These are phyloP conservation scores for Scheffersomyces quercinus DNA, from an alignment of 1,139 yeast genomes.

Conservation along the genomic window DNA sequence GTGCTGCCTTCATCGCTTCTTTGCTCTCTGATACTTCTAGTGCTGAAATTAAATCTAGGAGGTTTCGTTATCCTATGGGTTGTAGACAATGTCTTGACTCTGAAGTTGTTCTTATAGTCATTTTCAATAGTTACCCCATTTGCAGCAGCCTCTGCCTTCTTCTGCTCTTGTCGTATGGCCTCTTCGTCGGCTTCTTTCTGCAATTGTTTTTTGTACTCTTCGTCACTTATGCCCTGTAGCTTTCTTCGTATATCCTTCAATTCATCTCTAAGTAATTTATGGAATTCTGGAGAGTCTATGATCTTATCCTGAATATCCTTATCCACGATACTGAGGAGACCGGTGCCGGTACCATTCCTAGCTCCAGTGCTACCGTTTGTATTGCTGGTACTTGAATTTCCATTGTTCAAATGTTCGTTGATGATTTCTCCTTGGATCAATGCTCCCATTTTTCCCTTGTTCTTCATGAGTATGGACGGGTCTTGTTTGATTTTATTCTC, in stretches of 20 bases:
- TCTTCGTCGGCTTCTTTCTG: slow-evolving; percentile 17
- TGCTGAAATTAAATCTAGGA: slow-evolving; percentile 30
- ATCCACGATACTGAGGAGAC: slow-evolving; percentile 40
- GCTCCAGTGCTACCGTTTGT: slow-evolving; percentile 1
- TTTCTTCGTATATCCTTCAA: slow-evolving; percentile 36
- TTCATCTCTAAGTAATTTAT: slow-evolving; percentile 30
- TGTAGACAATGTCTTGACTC: slow-evolving; percentile 23
- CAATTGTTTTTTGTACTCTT: slow-evolving; percentile 33
- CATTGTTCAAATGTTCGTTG: slow-evolving; percentile 15
- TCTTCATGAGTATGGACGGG: slow-evolving; percentile 49
- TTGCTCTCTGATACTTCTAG: slow-evolving; percentile 3
- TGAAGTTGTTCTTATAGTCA: slow-evolving; percentile 28
- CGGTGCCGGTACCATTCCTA: slow-evolving; percentile 3
- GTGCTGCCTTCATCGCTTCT: slow-evolving; percentile 6
- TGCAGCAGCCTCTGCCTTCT: slow-evolving; percentile 1
- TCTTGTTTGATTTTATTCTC: slow-evolving; percentile 50
- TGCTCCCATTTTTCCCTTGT: slow-evolving; percentile 54
- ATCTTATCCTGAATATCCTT: slow-evolving; percentile 49
- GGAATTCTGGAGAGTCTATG: slow-evolving; percentile 46
- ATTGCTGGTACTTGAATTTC: slow-evolving; percentile 1
- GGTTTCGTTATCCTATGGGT: slow-evolving; percentile 29
- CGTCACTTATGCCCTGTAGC: slow-evolving; percentile 40
- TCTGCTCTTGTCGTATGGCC: slow-evolving; percentile 6
- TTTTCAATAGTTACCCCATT: slow-evolving; percentile 5
- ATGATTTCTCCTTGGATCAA: slow-evolving; percentile 52